Conservation (phyloP, 1,284 basidiomycete genomes). For the Fomitopsis betulina region DNA sequence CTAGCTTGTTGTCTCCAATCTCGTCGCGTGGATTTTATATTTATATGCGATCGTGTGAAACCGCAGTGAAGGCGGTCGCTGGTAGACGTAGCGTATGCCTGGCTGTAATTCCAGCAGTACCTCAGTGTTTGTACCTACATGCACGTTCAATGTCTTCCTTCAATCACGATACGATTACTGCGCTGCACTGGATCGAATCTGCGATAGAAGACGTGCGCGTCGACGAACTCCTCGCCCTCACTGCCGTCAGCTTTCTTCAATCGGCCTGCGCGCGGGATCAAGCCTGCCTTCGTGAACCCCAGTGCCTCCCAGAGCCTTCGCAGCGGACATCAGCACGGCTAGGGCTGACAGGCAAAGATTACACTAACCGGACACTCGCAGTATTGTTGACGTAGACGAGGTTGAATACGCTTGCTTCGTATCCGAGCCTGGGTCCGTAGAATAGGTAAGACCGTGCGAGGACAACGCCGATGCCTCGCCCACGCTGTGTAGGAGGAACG, state of each 20-base stretch:
- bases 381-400: constrained; percentile 85
- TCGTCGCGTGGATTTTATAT: no score
- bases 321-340: not conserved
- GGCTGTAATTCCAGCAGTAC: no score
- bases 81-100: no score
- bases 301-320: constrained; percentile 82
- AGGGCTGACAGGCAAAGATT: not conserved
- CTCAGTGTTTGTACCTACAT: no score
- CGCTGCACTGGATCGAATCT: constrained; percentile 44
- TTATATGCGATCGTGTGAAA: no score
- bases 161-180: no score
- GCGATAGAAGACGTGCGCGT: constrained; percentile 86
- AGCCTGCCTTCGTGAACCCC: constrained; percentile 78
- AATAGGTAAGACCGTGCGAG: constrained; percentile 81
- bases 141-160: no score
- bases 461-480: constrained; percentile 65
- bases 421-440: constrained; percentile 79
- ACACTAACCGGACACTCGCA: constrained; percentile 58
- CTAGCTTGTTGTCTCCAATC: no score
- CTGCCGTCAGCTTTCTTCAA: constrained; percentile 60
- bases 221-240: constrained; percentile 78
- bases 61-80: no score
- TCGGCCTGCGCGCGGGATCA: constrained; percentile 83
- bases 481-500: constrained; percentile 66
- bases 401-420: constrained; percentile 90